Evolutionary conservation across 306 rosid species (phyloP).

Genomic region (Fragaria vesca): DNA sequence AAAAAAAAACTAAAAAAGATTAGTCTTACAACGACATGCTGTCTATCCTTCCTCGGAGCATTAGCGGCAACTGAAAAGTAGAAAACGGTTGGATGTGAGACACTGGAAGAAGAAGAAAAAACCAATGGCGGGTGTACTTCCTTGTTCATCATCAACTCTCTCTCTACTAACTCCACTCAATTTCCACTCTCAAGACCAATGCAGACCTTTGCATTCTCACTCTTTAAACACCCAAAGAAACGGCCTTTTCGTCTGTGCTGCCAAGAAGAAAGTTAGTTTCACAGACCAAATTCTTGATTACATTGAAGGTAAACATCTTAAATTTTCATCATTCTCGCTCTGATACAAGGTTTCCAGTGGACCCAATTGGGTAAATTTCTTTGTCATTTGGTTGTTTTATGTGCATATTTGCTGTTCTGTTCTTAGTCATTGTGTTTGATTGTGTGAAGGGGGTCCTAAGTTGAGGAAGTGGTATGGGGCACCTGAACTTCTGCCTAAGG

Average conservation of each 20-base stretch:
- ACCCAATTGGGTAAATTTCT: neutral
- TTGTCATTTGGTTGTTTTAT: neutral
- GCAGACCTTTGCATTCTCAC: slow-evolving; percentile 23
- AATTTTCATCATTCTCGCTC: neutral
- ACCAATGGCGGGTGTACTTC: slow-evolving; percentile 52
- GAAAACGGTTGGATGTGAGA: slow-evolving; percentile 52
- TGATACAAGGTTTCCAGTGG: neutral
- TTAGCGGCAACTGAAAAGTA: slow-evolving; percentile 33
- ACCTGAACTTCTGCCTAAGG: slow-evolving; percentile 73
- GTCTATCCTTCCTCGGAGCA: slow-evolving; percentile 28
- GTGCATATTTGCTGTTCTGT: neutral
- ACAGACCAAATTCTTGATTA: slow-evolving; percentile 90
- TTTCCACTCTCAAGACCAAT: slow-evolving; percentile 29
- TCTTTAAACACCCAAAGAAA: slow-evolving; percentile 25
- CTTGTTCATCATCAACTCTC: slow-evolving; percentile 35
- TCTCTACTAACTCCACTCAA: slow-evolving; percentile 21
- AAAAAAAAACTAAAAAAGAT: too few species aligned
- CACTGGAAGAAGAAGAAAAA: neutral
- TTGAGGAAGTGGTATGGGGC: slow-evolving; percentile 95
- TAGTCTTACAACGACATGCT: neutral
- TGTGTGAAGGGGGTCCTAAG: slow-evolving; percentile 75
- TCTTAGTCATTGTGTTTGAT: neutral
- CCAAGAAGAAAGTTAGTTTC: slow-evolving; percentile 76
- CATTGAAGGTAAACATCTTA: slow-evolving; percentile 61
- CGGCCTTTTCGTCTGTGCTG: slow-evolving; percentile 43